These are phyloP conservation scores for Verticillium tricorpus DNA, from an alignment of 2,329 filamentous ascomycete genomes.

Conservation along the genomic window DNA sequence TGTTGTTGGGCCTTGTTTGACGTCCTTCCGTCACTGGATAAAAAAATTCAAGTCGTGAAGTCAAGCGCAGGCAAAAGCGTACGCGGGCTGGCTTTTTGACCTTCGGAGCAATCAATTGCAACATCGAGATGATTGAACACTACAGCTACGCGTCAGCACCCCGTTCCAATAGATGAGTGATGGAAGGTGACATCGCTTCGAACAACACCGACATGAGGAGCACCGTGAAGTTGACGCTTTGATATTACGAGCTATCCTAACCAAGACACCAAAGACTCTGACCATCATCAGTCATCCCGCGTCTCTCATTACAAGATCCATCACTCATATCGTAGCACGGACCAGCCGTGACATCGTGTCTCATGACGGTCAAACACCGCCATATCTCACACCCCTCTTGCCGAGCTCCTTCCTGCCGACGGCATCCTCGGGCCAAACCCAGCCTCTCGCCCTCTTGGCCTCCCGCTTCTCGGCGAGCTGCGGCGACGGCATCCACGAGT, in stretches of 20 bases:
- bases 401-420: constrained; percentile 69
- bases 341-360: background rate
- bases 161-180: too few relatives aligned
- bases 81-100: too few relatives aligned
- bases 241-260: background rate
- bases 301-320: background rate
- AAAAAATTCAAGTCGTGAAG: too few relatives aligned
- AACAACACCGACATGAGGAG: too few relatives aligned
- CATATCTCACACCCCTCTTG: constrained; percentile 58
- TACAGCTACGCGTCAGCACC: too few relatives aligned
- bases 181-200: too few relatives aligned
- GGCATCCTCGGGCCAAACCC: constrained; percentile 72
- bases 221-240: background rate
- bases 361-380: constrained; percentile 17
- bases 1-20: too few relatives aligned
- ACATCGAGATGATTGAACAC: too few relatives aligned
- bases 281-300: background rate
- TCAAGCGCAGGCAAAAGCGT: too few relatives aligned
- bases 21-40: too few relatives aligned
- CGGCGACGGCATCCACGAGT: constrained; percentile 71
- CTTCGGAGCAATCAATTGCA: too few relatives aligned
- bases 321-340: background rate
- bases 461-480: constrained; percentile 72
- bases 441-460: constrained; percentile 68
- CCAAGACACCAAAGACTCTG: background rate